Percentiles rank a stretch among this genome's conserved stretches.
phyloP scores from a whole-genome alignment of 208 protist genomes.

The Leishmania major region DNA sequence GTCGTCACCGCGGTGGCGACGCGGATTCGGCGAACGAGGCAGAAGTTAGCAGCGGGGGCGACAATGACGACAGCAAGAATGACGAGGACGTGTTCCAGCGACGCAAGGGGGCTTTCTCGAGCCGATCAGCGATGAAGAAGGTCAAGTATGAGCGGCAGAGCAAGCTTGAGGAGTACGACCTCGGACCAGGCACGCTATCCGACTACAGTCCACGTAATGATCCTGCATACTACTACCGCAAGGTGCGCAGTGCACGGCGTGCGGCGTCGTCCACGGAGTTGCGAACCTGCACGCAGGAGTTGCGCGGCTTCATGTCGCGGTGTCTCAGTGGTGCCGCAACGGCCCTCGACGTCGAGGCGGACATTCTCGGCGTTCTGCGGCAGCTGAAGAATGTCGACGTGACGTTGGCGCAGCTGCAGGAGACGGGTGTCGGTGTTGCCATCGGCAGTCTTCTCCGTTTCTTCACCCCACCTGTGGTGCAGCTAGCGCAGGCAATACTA shows the following conservation, averaged over 20 bases:
- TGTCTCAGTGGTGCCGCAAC: conserved; percentile 20
- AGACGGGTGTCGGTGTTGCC: conserved; percentile 52
- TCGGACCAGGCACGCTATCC: conserved; percentile 31
- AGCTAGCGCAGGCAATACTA: conserved; percentile 64
- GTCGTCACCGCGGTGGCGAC: conserved; percentile 10
- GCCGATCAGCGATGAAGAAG: conserved; percentile 31
- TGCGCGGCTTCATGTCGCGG: conserved; percentile 10
- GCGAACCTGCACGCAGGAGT: conserved; percentile 12
- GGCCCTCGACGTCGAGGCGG: conserved; percentile 23
- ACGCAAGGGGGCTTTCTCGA: conserved; percentile 15
- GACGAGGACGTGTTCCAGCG: conserved; percentile 20
- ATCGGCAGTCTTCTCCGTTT: conserved; percentile 53
- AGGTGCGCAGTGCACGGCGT: conserved; percentile 34
- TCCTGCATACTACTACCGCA: conserved; percentile 43
- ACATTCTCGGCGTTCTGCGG: conserved; percentile 45
- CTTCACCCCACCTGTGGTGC: conserved; percentile 43
- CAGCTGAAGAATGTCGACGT: conserved; percentile 45
- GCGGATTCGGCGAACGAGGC: background rate
- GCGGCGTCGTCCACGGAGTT: conserved; percentile 34
- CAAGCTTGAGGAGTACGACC: conserved; percentile 37
- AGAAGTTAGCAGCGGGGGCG: conserved; percentile 12
- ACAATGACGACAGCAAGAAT: conserved; percentile 21
- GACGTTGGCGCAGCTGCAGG: conserved; percentile 62
- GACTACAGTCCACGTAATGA: conserved; percentile 31
- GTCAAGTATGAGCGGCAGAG: conserved; percentile 31